phyloP scores from a whole-genome alignment of 2,329 filamentous ascomycete genomes.

The Penicillium aurantiogriseum region DNA sequence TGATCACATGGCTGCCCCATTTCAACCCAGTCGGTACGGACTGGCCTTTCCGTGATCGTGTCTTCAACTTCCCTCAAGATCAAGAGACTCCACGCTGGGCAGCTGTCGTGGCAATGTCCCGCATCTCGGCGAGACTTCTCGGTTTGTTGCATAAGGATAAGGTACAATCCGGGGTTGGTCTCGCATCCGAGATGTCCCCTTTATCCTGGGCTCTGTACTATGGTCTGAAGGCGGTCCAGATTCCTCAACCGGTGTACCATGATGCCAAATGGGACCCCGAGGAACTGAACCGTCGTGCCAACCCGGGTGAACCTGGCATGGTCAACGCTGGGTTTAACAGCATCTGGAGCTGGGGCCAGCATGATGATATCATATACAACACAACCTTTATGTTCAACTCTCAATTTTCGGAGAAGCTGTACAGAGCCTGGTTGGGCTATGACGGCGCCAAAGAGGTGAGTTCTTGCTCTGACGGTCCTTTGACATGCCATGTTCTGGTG shows the following conservation, averaged over 20 bases:
- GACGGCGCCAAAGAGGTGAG: slow-evolving; percentile 7
- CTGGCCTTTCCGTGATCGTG: slow-evolving; percentile 13
- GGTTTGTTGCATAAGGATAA: slow-evolving; percentile 6
- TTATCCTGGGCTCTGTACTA: slow-evolving; percentile 14
- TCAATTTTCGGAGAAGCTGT: slow-evolving; percentile 6
- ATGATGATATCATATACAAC: slow-evolving; percentile 11
- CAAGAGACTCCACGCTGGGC: slow-evolving; percentile 8
- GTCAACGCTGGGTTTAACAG: slow-evolving; percentile 11
- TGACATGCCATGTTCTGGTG: no score
- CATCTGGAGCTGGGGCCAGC: slow-evolving; percentile 10
- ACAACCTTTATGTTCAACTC: slow-evolving; percentile 14
- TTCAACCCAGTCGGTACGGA: slow-evolving; percentile 12
- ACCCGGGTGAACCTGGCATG: slow-evolving; percentile 8
- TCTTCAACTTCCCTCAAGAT: slow-evolving; percentile 13
- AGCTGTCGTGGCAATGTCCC: slow-evolving; percentile 14
- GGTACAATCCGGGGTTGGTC: not conserved
- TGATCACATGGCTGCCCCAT: slow-evolving; percentile 16
- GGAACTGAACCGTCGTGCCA: slow-evolving; percentile 7
- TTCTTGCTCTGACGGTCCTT: not conserved
- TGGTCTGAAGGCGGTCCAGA: slow-evolving; percentile 17
- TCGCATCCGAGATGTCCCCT: slow-evolving; percentile 17
- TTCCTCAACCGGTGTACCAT: slow-evolving; percentile 14
- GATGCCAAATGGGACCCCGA: slow-evolving; percentile 7
- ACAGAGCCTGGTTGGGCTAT: slow-evolving; percentile 13
- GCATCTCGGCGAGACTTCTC: slow-evolving; percentile 8